Evolutionary conservation across 2,329 filamentous ascomycete species (phyloP).

Genomic region (Epichloe hybrida): DNA sequence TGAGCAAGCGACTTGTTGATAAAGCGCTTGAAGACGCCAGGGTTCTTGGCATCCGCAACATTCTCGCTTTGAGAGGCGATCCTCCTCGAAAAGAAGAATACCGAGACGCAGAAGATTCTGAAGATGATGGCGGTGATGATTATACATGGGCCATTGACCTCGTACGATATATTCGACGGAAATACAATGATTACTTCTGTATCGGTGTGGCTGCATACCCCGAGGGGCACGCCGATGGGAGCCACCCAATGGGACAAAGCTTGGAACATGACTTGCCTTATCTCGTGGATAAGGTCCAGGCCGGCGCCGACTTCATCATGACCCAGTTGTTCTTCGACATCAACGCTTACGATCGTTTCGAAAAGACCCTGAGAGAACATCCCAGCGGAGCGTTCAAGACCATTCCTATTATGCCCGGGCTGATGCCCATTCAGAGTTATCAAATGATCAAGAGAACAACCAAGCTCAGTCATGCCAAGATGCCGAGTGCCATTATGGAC

Average conservation of each 20-base stretch:
- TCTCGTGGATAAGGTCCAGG: conserved; percentile 77
- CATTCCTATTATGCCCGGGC: conserved; percentile 80
- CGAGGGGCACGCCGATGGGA: conserved; percentile 87
- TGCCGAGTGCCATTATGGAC: conserved; percentile 57
- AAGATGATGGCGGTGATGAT: conserved; percentile 54
- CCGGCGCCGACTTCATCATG: conserved; percentile 96
- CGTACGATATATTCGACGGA: conserved; percentile 74
- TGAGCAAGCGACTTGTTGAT: conserved; percentile 77
- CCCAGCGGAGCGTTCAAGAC: conserved; percentile 73
- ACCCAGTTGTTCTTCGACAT: conserved; percentile 95
- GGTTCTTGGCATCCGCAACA: conserved; percentile 81
- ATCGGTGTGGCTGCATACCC: conserved; percentile 91
- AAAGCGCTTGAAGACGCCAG: conserved; percentile 84
- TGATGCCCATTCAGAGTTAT: conserved; percentile 97
- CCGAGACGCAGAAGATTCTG: conserved; percentile 41
- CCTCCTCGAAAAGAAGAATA: conserved; percentile 86
- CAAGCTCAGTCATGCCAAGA: conserved; percentile 79
- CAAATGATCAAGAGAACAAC: conserved; percentile 89
- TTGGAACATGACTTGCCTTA: conserved; percentile 75
- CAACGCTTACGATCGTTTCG: conserved; percentile 68
- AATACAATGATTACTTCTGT: conserved; percentile 90
- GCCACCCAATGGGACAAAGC: conserved; percentile 57
- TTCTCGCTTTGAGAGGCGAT: conserved; percentile 82
- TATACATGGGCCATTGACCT: conserved; percentile 85
- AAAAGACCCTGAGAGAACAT: conserved; percentile 62